Evolutionary conservation across 179 eudicot genomes (phyloP), one percentile per base, ranked within the genome.

Genomic region (Gypsophila paniculata): DNA sequence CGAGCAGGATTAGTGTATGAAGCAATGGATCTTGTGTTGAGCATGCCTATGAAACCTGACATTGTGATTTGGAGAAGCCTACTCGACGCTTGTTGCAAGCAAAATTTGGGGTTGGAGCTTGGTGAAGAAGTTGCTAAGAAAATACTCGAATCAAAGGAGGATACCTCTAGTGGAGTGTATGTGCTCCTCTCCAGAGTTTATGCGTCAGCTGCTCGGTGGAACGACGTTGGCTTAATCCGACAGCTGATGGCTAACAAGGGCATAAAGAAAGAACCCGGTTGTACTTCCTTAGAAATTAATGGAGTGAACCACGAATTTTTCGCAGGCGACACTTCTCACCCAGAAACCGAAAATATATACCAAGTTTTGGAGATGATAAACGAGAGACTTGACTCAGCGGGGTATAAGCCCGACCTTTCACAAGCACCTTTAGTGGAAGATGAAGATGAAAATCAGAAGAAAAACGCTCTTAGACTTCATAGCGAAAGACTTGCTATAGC

Each of bases 41-140:
- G 74, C 72, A 90, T 93, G 98, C 89, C 88, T 44, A 77, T 90
- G 77, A 90, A 93, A 71, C 96, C 96, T 0, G 98, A 93, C 74
- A 75, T 58, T 9, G 93, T 90, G 2, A 89, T 90, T 55, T 93
- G 94, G 91, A 83, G 96, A 77, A 86, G 91, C 61, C 82, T 93
- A 39, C 90, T 93, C 44, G 95, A 90, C 79, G 91, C 90, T 80
- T 85, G 90, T 72, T 83, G 84, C 80, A 93, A 87, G 82, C 82
- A 83, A 60, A 78, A 81, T 34, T 79, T 72, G 49, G 81, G 82
- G 15, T 23, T 87, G 18, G 84, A 87, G 68, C 69, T 90, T 2
- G 84, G 87, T 26, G 88, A 93, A 76, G 83, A 80, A 80, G 82
- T 90, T 22, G 89, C 88, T 3, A 78, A 60, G 64, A 79, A 86